Evolutionary conservation across 805 yeast species (phyloP).

Genomic region (Dipodascus albidus): DNA sequence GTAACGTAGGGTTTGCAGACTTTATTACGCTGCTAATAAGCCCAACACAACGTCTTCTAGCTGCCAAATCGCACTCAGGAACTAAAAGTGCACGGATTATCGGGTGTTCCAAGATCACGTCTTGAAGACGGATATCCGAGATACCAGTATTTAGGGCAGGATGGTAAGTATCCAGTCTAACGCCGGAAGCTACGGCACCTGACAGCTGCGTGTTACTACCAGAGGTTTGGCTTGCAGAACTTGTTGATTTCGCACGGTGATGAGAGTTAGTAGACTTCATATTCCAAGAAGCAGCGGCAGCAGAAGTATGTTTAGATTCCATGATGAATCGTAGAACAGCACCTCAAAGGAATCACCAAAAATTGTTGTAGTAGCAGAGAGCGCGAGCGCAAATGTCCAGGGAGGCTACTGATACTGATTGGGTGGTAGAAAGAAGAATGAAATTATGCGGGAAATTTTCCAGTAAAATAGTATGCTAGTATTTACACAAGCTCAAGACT

Average conservation of each 20-base stretch:
- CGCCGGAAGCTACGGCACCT: conserved; percentile 5
- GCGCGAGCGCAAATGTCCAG: too few species aligned
- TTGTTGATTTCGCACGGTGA: not conserved
- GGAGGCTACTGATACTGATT: too few species aligned
- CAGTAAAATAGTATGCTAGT: not conserved
- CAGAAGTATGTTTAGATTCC: not conserved
- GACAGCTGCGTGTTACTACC: not conserved
- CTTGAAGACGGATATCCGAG: conserved; percentile 21
- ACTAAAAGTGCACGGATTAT: conserved; percentile 18
- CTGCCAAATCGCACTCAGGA: conserved; percentile 21
- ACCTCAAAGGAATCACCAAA: too few species aligned
- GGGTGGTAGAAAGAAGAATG: too few species aligned
- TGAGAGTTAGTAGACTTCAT: not conserved
- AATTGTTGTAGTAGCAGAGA: too few species aligned
- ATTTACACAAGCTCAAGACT: too few species aligned
- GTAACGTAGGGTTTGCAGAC: conserved; percentile 18
- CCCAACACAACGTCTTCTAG: conserved; percentile 16
- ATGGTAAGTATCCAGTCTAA: conserved; percentile 16
- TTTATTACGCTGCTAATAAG: conserved; percentile 14
- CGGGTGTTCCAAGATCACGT: conserved; percentile 20
- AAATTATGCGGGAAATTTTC: too few species aligned
- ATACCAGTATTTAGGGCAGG: conserved; percentile 20
- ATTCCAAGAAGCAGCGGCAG: not conserved
- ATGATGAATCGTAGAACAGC: too few species aligned
- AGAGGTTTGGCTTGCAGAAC: not conserved